Conservation (phyloP, 768 basidiomycete species). For the Tricholoma flavovirens region DNA sequence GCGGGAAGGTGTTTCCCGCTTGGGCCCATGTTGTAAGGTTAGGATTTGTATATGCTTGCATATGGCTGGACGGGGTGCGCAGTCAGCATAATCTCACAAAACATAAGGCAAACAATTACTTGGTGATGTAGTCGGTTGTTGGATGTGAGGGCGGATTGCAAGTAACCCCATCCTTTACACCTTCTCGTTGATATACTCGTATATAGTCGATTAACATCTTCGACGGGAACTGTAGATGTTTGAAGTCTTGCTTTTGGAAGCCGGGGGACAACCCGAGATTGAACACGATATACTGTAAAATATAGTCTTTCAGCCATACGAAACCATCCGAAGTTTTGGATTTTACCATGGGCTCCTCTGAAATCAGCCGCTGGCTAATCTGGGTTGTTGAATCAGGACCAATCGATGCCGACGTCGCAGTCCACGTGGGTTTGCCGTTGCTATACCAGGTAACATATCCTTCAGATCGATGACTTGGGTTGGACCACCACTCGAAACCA, state of each 20-base stretch:
- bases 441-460: constrained; percentile 86
- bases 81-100: not conserved
- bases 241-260: constrained; percentile 72
- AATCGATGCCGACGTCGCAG: constrained; percentile 56
- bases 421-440: constrained; percentile 66
- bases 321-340: constrained; percentile 10
- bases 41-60: constrained; percentile 62
- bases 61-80: constrained; percentile 26
- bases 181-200: constrained; percentile 78
- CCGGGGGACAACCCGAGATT: constrained; percentile 78
- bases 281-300: constrained; percentile 66
- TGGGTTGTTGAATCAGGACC: constrained; percentile 54
- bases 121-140: constrained; percentile 73
- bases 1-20: constrained; percentile 71
- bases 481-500: constrained; percentile 77
- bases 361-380: constrained; percentile 64
- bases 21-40: constrained; percentile 84
- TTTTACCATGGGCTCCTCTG: constrained; percentile 91
- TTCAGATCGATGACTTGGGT: constrained; percentile 56
- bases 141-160: constrained; percentile 79
- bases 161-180: constrained; percentile 59
- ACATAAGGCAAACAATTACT: constrained; percentile 30
- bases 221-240: constrained; percentile 69
- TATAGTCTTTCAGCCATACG: constrained; percentile 3
- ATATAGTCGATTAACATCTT: constrained; percentile 88